Conservation (phyloP, 345 rosid species). For the Passiflora organensis region DNA sequence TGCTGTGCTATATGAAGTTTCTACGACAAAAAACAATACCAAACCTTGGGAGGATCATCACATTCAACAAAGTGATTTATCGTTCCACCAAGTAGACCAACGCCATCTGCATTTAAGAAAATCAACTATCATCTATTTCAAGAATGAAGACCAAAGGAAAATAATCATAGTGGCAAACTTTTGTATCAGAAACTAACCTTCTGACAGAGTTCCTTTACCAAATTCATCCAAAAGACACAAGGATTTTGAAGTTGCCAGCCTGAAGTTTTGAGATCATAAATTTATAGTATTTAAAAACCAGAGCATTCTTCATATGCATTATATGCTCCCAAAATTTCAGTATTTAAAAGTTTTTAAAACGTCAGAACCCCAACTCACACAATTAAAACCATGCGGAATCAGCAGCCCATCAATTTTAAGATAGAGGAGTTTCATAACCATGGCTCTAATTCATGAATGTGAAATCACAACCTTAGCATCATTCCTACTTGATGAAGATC, state of each 20-base stretch:
- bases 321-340: background rate
- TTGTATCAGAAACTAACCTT: constrained; percentile 47
- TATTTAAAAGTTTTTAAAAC: background rate
- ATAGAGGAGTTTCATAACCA: background rate
- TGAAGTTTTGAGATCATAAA: constrained; percentile 20
- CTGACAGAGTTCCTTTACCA: constrained; percentile 98
- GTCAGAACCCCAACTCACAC: background rate
- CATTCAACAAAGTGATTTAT: constrained; percentile 56
- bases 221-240: constrained; percentile 91
- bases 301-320: background rate
- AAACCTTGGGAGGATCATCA: constrained; percentile 85
- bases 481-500: constrained; percentile 98
- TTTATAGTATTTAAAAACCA: background rate
- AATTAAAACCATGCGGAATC: constrained; percentile 8
- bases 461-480: constrained; percentile 69
- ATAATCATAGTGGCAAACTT: background rate
- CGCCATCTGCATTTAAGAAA: constrained; percentile 59
- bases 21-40: constrained; percentile 13
- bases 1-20: background rate
- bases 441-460: background rate
- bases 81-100: constrained; percentile 95
- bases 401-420: background rate
- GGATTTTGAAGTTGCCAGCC: constrained; percentile 92
- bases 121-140: constrained; percentile 3
- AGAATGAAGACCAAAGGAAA: constrained; percentile 1